A percentile compares a stretch with the other conserved stretches of the same genome.
These are phyloP conservation scores for Solanum chacoense DNA, from an alignment of 305 asterid species.

Conservation along the genomic window DNA sequence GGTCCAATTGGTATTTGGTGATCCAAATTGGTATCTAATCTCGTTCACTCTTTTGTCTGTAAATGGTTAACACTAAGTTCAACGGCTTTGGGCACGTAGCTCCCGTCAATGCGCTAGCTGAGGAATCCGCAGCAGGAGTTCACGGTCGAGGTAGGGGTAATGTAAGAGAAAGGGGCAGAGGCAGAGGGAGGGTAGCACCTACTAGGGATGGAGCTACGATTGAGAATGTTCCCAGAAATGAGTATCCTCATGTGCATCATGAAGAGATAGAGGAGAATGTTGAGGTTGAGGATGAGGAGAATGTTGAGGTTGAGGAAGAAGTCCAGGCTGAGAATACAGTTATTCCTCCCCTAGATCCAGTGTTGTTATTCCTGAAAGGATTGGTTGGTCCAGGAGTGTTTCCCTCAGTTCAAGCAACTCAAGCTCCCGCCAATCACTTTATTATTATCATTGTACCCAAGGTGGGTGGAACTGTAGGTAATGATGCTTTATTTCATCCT, in stretches of 20 bases:
- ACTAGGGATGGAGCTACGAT: background rate
- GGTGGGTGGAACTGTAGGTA: background rate
- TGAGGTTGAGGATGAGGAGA: background rate
- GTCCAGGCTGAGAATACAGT: background rate
- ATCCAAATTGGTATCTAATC: background rate
- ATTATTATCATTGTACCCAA: background rate
- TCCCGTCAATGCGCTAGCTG: background rate
- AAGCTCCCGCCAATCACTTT: background rate
- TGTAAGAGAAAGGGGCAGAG: background rate
- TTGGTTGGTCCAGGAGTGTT: background rate
- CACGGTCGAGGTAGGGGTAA: background rate
- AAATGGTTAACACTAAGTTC: background rate
- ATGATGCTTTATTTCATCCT: background rate
- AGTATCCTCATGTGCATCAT: background rate
- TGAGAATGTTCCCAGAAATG: background rate
- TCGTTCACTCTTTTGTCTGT: background rate
- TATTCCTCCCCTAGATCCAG: background rate
- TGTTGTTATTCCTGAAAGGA: background rate
- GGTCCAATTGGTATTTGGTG: background rate
- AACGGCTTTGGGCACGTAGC: background rate
- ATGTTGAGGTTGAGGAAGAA: background rate
- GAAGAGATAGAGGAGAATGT: background rate
- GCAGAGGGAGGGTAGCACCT: background rate
- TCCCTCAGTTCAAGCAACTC: background rate
- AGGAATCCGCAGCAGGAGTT: background rate